Evolutionary conservation across 2,329 filamentous ascomycete genomes (phyloP).

Genomic region (Beauveria rudraprayagi): DNA sequence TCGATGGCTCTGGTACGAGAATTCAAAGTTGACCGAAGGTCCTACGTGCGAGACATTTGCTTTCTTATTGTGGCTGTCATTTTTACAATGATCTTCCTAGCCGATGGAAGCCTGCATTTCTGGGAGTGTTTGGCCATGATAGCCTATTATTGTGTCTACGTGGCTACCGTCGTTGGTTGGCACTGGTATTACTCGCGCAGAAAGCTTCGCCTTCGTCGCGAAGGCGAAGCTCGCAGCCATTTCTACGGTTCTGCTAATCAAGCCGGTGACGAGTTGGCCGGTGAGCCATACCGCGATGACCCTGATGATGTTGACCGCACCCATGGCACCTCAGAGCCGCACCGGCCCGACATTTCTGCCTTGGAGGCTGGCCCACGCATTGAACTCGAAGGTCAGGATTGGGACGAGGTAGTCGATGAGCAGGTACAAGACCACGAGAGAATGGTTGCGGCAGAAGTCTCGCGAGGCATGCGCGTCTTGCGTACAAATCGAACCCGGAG

Average conservation of each 20-base stretch:
- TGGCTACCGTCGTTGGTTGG: constrained; percentile 79
- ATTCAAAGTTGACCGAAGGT: constrained; percentile 82
- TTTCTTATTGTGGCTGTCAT: constrained; percentile 85
- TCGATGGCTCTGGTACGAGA: constrained; percentile 96
- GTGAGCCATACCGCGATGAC: constrained; percentile 56
- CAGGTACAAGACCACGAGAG: constrained; percentile 46
- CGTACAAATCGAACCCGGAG: constrained; percentile 57
- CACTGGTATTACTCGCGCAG: constrained; percentile 73
- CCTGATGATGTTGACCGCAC: constrained; percentile 28
- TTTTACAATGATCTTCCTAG: constrained; percentile 81
- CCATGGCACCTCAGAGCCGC: constrained; percentile 13
- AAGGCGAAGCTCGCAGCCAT: constrained; percentile 66
- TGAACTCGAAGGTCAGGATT: constrained; percentile 33
- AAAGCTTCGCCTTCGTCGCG: constrained; percentile 52
- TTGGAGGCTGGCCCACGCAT: constrained; percentile 40
- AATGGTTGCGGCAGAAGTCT: constrained; percentile 72
- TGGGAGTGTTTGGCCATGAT: constrained; percentile 95
- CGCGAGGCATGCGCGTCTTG: constrained; percentile 85
- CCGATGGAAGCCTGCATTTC: constrained; percentile 71
- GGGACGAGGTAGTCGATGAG: constrained; percentile 36
- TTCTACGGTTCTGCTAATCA: constrained; percentile 49
- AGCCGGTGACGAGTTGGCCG: constrained; percentile 43
- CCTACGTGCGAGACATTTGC: constrained; percentile 82
- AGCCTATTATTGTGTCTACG: constrained; percentile 82
- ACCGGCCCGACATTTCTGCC: constrained; percentile 30